A percentile compares a stretch with the other conserved stretches of the same genome.
Evolutionary conservation across 495 filamentous ascomycete species (phyloP).

Genomic region (Melanomma pulvis-pyrius): DNA sequence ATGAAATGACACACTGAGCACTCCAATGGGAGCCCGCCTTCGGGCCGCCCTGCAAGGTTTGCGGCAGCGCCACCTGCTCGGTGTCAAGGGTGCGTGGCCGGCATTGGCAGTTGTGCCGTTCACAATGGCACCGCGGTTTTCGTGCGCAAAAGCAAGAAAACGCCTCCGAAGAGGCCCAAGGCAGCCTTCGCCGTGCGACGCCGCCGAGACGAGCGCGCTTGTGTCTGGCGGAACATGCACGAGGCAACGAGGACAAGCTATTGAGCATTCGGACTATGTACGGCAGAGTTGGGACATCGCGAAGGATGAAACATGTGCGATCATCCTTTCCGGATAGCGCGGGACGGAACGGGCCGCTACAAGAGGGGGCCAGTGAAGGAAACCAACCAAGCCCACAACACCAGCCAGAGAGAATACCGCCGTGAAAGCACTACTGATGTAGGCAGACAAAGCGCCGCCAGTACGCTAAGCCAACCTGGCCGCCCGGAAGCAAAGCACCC

Average conservation of each 20-base stretch:
- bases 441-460: too few relatives aligned
- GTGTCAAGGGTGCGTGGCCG: neutral
- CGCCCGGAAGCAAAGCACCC: neutral
- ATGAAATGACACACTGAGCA: neutral
- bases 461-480: too few relatives aligned
- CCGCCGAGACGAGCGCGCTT: too few relatives aligned
- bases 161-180: too few relatives aligned
- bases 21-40: neutral
- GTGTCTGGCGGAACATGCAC: too few relatives aligned
- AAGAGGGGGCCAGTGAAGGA: neutral
- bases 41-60: constrained; percentile 12
- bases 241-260: too few relatives aligned
- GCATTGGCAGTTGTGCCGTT: neutral
- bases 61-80: neutral
- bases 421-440: too few relatives aligned
- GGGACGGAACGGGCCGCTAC: neutral
- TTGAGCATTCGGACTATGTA: neutral
- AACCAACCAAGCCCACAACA: neutral
- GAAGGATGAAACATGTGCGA: neutral
- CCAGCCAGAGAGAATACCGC: neutral
- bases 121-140: neutral
- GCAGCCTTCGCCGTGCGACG: too few relatives aligned
- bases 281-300: neutral
- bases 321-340: neutral
- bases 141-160: neutral